Percentiles rank a stretch among this genome's conserved stretches.
These are phyloP conservation scores for Mucor sp. DNA, from an alignment of 371 early-diverging fungal species.

Conservation along the genomic window DNA sequence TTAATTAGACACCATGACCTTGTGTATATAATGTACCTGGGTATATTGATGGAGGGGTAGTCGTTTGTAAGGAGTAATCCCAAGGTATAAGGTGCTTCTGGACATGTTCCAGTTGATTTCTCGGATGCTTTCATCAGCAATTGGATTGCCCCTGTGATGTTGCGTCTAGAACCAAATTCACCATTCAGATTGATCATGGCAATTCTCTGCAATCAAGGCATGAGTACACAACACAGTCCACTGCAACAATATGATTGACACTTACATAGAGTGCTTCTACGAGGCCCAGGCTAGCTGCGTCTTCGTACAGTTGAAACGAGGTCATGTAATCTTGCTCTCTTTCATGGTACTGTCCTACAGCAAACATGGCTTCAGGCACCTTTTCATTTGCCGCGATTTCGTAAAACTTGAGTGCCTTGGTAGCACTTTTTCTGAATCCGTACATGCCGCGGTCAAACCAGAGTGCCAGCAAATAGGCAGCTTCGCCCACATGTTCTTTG, in stretches of 20 bases:
- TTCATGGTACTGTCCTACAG: slow-evolving; percentile 48
- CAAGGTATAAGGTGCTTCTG: slow-evolving; percentile 43
- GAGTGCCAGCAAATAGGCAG: slow-evolving; percentile 66
- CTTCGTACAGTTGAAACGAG: slow-evolving; percentile 75
- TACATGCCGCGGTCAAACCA: slow-evolving; percentile 72
- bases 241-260: not conserved
- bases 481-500: slow-evolving; percentile 69
- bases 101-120: slow-evolving; percentile 30
- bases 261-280: slow-evolving; percentile 70
- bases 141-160: slow-evolving; percentile 32
- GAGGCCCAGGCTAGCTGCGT: slow-evolving; percentile 71
- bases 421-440: slow-evolving; percentile 53
- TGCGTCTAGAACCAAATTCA: slow-evolving; percentile 41
- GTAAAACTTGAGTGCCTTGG: slow-evolving; percentile 50
- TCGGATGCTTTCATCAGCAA: slow-evolving; percentile 37
- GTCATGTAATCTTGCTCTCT: slow-evolving; percentile 60
- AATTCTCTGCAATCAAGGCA: slow-evolving; percentile 28
- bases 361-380: slow-evolving; percentile 45
- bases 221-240: not conserved
- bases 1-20: not conserved
- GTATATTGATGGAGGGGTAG: slow-evolving; percentile 35
- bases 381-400: slow-evolving; percentile 34
- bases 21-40: slow-evolving; percentile 22
- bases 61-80: slow-evolving; percentile 35
- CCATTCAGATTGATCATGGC: slow-evolving; percentile 43